Base-by-base conservation (phyloP, 805 yeast species). In the Myxozyma geophila region DNA sequence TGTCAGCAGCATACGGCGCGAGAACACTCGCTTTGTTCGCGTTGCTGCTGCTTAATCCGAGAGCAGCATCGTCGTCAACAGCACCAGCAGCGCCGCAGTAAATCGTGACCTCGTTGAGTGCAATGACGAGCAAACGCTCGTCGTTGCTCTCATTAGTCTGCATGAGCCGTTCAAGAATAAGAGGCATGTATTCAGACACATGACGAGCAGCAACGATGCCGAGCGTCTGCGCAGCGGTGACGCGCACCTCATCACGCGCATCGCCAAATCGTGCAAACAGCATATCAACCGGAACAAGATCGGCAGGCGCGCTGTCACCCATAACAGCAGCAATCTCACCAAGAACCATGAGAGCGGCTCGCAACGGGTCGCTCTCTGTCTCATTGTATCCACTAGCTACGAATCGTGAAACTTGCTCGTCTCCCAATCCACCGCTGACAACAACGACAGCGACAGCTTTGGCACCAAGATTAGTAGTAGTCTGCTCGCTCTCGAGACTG, bases 211-310 rank as follows among this genome's bases (percentile, higher is more conserved):
- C 76, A 28, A 84, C 72, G 12, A 81, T 79, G 1, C 89, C 88
- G 36, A 85, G 71, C 0, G 87, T 79, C 54, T 81, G 79, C 0
- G 88, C 82, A 1, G 88, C 80, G 23, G 83, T 82, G 7, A 77
- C 66, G 58, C 78, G 79, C 5, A 81, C 70, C 5, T 72, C 73
- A 23, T 66, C 70, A 8, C 59, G 61, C 43, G 80, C 81, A 10
- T 77, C 72, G 2, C 72, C 70, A 63, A 80, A 71, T 62, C 76
- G 70, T 19, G 60, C 63, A 67, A 74, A 73, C 67, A 85, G 72
- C 17, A 80, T 75, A 0, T 74, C 77, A 12, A 23, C 37, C 2
- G 69, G 54, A 19, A 63, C 41, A 28, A 64, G 15, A 15, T 57
- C 63, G 13, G 49, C 36, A 13, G 63, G 54, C 8, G 23, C 55